phyloP scores from a whole-genome alignment of 192 early-diverging fungal species.

The Mortierella antarctica region DNA sequence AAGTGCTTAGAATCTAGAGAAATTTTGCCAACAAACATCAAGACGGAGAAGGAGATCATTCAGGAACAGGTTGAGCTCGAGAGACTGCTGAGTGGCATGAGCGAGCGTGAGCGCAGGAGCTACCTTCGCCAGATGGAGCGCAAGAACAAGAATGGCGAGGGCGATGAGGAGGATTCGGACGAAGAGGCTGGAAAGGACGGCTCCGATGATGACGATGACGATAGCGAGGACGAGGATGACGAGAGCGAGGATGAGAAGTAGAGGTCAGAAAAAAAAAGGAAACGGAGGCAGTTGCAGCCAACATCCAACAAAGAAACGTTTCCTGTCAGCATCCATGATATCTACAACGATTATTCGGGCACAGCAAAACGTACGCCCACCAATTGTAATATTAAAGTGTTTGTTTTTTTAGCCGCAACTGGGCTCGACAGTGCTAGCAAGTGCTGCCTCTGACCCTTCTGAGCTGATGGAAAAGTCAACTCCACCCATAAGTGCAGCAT shows the following conservation, averaged over 20 bases:
- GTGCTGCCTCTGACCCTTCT: slow-evolving; percentile 27
- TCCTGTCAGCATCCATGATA: too few relatives aligned
- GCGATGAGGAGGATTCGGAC: slow-evolving; percentile 52
- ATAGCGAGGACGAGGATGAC: slow-evolving; percentile 50
- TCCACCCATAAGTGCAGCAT: slow-evolving; percentile 43
- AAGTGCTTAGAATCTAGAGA: slow-evolving; percentile 85
- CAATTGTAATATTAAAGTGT: slow-evolving; percentile 5
- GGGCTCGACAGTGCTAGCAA: slow-evolving; percentile 49
- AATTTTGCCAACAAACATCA: slow-evolving; percentile 69
- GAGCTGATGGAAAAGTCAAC: slow-evolving; percentile 29
- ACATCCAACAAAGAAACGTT: background rate
- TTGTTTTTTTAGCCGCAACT: slow-evolving; percentile 38
- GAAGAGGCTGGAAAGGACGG: slow-evolving; percentile 62
- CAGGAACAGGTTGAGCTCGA: slow-evolving; percentile 83
- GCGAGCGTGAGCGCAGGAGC: slow-evolving; percentile 84
- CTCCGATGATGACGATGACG: slow-evolving; percentile 67
- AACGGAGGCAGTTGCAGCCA: background rate
- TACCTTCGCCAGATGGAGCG: slow-evolving; percentile 84
- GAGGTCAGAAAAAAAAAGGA: slow-evolving; percentile 17
- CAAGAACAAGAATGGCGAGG: slow-evolving; percentile 57
- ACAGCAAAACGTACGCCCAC: too few relatives aligned
- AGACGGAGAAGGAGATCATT: slow-evolving; percentile 71
- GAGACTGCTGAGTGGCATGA: slow-evolving; percentile 73
- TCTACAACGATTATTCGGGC: too few relatives aligned
- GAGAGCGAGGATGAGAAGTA: slow-evolving; percentile 54